Percentiles rank a stretch among this genome's conserved stretches.
Conservation (phyloP, 1,139 yeast species). For the Saccharomycopsis phalli region DNA sequence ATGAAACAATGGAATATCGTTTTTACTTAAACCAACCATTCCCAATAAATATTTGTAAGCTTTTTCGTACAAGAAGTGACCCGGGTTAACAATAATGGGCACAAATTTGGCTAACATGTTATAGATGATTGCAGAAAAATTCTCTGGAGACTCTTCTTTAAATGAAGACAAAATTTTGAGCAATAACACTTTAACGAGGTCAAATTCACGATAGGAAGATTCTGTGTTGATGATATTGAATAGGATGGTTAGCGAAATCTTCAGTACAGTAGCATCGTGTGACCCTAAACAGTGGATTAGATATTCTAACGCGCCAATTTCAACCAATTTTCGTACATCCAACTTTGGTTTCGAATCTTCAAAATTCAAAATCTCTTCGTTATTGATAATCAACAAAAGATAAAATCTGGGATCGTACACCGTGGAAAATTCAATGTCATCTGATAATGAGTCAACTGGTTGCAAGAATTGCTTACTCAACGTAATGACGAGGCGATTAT, state of each 20-base stretch:
- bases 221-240: slow-evolving; percentile 33
- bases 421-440: slow-evolving; percentile 13
- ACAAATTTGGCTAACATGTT: slow-evolving; percentile 44
- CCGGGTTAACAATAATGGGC: slow-evolving; percentile 55
- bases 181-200: slow-evolving; percentile 47
- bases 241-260: slow-evolving; percentile 38
- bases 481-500: too few relatives aligned
- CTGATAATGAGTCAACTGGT: not conserved
- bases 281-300: slow-evolving; percentile 46
- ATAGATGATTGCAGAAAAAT: slow-evolving; percentile 36
- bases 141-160: slow-evolving; percentile 23
- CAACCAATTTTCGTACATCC: slow-evolving; percentile 51
- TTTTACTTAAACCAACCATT: slow-evolving; percentile 36
- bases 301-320: slow-evolving; percentile 49
- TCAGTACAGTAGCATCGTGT: slow-evolving; percentile 42
- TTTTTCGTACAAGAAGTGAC: slow-evolving; percentile 64
- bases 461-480: slow-evolving; percentile 44
- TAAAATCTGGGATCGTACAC: slow-evolving; percentile 56
- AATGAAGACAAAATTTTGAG: slow-evolving; percentile 51
- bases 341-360: slow-evolving; percentile 26
- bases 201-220: slow-evolving; percentile 47
- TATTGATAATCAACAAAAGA: slow-evolving; percentile 47
- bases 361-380: slow-evolving; percentile 46
- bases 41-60: slow-evolving; percentile 50
- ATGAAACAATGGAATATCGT: slow-evolving; percentile 59